Evolutionary conservation across 2,329 filamentous ascomycete species (phyloP), one percentile per base, ranked within the genome.

Genomic region (Pseudogymnoascus sp.): DNA sequence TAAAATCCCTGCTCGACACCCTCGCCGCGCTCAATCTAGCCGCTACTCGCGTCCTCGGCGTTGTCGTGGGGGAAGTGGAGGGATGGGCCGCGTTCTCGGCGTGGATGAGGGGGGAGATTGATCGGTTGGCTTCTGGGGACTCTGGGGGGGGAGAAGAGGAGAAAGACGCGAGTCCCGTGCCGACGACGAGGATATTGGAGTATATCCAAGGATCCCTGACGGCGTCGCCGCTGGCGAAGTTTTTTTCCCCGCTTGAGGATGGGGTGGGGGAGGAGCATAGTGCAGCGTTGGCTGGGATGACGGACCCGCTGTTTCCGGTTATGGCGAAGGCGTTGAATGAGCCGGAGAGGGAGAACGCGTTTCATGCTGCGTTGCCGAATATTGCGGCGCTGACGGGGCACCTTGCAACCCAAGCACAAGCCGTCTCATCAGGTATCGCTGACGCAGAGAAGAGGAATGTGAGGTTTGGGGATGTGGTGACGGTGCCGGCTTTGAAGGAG

Each of bases 21-120:
- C 77, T 93, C 29, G 85, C 88, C 62, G 90, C 87, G 65, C 78
- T 97, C n/a, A 86, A 84, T 52, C 77, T 96, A 3, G 79, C 92
- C 0, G 85, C 85, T 0, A 86, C 96, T 71, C 88, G 86, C 61
- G 81, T 93, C 1, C 77, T 96, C 12, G 78, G 86, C 4, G 80
- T 86, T 61, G 82, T 87, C 29, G 87, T 89, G 70, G 85, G 89
- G 61, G 93, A 97, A 73, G 82, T 93, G 13, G 82, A 86, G 27
- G 82, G 92, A 59, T 97, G 96, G 69, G 73, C 78, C 1, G 81
- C 84, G 4, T 97, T 97, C 71, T 92, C 90, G 0, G 80, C 81
- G 60, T 97, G 93, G 93, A 78, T 97, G 59, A 85, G 87, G 35
- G 83, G 91, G 69, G 87, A 92, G 69, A 93, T 96, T 63, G 90